Conservation (phyloP, 129 eudicot species). For the sunflower (Helianthus annuus) region HanXRQr2.0-SUNRISE NC_035433.2:59555361-59555860, state of each 20-base stretch:
- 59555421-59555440: constrained; percentile 80
- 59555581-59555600: constrained; percentile 48
- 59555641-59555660: constrained; percentile 76
- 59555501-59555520: constrained; percentile 79
- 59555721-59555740: constrained; percentile 84
- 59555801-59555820: constrained; percentile 6
- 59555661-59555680: constrained; percentile 93
- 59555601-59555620: constrained; percentile 85
- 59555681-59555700: constrained; percentile 88
- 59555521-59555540: background rate
- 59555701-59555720: constrained; percentile 87
- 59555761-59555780: constrained; percentile 84
- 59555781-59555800: constrained; percentile 1
- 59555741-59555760: constrained; percentile 88
- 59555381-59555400: constrained; percentile 67
- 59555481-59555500: constrained; percentile 93
- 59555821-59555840: background rate
- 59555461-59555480: constrained; percentile 98
- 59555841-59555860: background rate
- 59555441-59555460: constrained; percentile 99
- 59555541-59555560: constrained; percentile 11
- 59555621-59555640: constrained; percentile 87
- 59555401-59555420: constrained; percentile 84
- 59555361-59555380: constrained; percentile 42
- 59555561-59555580: background rate